Evolutionary conservation across 2,329 filamentous ascomycete genomes (phyloP), one percentile per base, ranked within the genome.

Genomic region (Neonectria magnoliae): DNA sequence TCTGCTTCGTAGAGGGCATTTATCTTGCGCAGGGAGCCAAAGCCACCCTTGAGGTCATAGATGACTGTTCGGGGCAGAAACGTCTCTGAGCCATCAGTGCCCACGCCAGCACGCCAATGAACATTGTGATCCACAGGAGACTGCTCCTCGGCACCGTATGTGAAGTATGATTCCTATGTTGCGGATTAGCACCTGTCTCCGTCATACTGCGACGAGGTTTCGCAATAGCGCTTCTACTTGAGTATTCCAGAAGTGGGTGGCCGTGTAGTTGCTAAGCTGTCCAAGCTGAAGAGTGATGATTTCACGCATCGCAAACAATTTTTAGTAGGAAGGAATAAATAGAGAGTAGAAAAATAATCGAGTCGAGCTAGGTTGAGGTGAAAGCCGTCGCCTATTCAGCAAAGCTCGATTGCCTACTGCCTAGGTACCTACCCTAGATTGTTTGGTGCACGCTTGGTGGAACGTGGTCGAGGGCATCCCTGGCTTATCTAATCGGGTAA

Each of bases 161-260:
- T 98, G 76, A 98, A 98, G 80, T 99, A 99, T 1, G 95, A 97
- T 84, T 99, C 96, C 92, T 97, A 68, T 11, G 33, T 16, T 16
- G 8, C 11, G 38, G 18, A 2, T 73, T 8, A 71, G 71, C 7
- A 16, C 9, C 16, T 33, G 14, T 33, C 25, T 51, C 31, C 22
- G 11, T 27, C 13, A n/a, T 27, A 5, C 9, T 50, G 38, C 18
- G 10, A 36, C 14, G 22, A 22, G 25, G 13, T n/a, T 20, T 6
- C 31, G 13, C 33, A 5, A n/a, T 29, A 10, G 5, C 8, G 25
- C 5, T n/a, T 20, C 11, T 57, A 93, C 93, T 84, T 97, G 95
- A 6, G 92, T 85, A 75, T 99, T 99, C 96, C 96, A 99, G 79
- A 98, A 99, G 82, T 99, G 96, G 0, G 94, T 97, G 31, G 92